Conservation (phyloP, 768 basidiomycete species). For the Panellus pusillus region DNA sequence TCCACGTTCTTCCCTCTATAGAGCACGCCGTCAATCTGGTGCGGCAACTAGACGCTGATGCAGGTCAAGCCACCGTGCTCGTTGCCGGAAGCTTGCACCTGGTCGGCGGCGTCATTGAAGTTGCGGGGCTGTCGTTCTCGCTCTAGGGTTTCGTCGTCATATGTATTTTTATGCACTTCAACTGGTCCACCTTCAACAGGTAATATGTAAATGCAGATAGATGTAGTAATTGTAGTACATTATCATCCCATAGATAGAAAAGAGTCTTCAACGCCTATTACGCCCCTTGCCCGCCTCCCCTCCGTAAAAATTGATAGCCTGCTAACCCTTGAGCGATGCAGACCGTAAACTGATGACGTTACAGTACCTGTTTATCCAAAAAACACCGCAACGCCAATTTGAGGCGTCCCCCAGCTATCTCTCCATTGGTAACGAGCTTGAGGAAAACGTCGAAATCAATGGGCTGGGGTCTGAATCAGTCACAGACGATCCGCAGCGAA, state of each 20-base stretch:
- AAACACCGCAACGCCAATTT: conserved; percentile 45
- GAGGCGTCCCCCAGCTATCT: conserved; percentile 30
- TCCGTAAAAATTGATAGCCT: conserved; percentile 60
- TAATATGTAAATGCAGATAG: conserved; percentile 15
- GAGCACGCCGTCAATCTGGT: conserved; percentile 82
- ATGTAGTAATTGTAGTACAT: conserved; percentile 8
- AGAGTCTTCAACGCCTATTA: conserved; percentile 16
- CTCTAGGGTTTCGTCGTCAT: conserved; percentile 34
- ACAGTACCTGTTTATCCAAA: conserved; percentile 54
- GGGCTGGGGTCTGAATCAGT: conserved; percentile 41
- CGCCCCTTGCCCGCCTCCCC: conserved; percentile 28
- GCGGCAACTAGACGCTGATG: conserved; percentile 38
- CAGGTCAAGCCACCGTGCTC: conserved; percentile 54
- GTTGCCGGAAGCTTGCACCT: conserved; percentile 93
- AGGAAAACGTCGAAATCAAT: conserved; percentile 57
- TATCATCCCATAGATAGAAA: conserved; percentile 4
- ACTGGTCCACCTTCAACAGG: conserved; percentile 36
- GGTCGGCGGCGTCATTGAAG: conserved; percentile 92
- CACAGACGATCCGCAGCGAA: too few species aligned
- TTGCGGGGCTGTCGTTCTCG: conserved; percentile 74
- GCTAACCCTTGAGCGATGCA: not conserved
- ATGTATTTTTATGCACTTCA: conserved; percentile 16
- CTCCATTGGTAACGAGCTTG: conserved; percentile 37
- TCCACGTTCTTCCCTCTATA: conserved; percentile 84
- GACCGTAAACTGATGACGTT: too few species aligned